Evolutionary conservation across 176 grass and related monocot species (phyloP), one percentile per base, ranked within the genome.

Genomic region (Cenchrus fungigraminus): DNA sequence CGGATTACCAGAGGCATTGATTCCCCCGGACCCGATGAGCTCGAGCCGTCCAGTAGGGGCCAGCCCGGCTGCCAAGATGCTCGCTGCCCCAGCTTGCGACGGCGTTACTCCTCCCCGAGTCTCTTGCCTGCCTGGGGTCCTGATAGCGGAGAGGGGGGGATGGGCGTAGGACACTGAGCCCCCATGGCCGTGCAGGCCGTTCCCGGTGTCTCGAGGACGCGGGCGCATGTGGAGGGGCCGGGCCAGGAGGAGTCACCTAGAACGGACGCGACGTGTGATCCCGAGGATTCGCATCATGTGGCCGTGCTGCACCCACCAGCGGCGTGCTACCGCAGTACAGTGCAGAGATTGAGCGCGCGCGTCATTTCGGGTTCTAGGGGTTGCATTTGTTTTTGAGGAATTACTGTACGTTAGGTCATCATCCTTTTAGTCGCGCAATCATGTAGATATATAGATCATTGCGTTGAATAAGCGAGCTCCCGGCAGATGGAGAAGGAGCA

Each of bases 51-150:
- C 20, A 10, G 25, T 6, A 40, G 37, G 37, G 37, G 37, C 62
- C 72, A n/a, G 43, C 37, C 37, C 37, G 79, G 25, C 25, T 0
- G 58, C 59, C 86, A 71, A 71, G 56, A 25, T 88, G 76, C 34
- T 57, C 76, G 74, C 59, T 37, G 69, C 52, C 16, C 8, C 58
- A 66, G 79, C 31, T 60, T 31, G 88, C 60, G 37, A 40, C 37
- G 77, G 68, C 79, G 60, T 83, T 86, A 90, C 79, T 86, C 22
- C 78, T 77, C 22, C 52, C 52, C 31, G 79, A 71, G 68, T 57
- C 16, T 25, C 58, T 60, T 1, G 34, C 34, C 34, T 34, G 2
- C 4, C 8, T 4, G 20, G 8, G 58, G 58, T 60, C 58, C 58
- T 62, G 59, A 71, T 57, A 82, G 79, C 64, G 47, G 46, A 25